Evolutionary conservation across 805 yeast species (phyloP).

Genomic region (Cyberlindnera maclurae): DNA sequence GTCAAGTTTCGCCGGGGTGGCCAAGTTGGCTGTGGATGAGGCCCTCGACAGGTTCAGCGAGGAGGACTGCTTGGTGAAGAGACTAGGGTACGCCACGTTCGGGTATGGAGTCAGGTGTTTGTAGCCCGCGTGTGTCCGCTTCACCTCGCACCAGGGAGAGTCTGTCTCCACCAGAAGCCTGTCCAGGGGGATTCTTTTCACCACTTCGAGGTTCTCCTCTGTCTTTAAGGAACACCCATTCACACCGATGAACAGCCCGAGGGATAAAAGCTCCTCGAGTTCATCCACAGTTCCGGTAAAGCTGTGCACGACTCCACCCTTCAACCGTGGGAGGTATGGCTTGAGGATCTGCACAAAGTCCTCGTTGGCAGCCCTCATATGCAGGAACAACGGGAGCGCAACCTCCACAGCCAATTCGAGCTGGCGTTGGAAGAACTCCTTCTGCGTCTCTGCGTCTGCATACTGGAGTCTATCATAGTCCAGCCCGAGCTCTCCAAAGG

Average conservation of each 20-base stretch:
- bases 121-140: constrained; percentile 74
- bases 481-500: constrained; percentile 93
- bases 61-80: constrained; percentile 17
- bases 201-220: constrained; percentile 64
- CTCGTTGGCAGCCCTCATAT: constrained; percentile 78
- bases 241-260: constrained; percentile 69
- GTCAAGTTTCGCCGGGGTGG: constrained; percentile 29
- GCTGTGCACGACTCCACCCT: constrained; percentile 84
- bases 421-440: constrained; percentile 62
- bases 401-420: constrained; percentile 55
- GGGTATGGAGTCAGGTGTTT: constrained; percentile 49
- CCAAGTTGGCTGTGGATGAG: constrained; percentile 5
- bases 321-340: constrained; percentile 40
- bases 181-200: constrained; percentile 58
- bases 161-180: constrained; percentile 84
- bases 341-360: constrained; percentile 63
- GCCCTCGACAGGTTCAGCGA: constrained; percentile 4
- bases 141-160: constrained; percentile 97
- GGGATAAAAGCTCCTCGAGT: constrained; percentile 43
- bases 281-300: constrained; percentile 81
- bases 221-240: constrained; percentile 91
- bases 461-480: constrained; percentile 88
- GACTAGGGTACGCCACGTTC: constrained; percentile 45
- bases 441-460: constrained; percentile 63
- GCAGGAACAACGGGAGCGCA: constrained; percentile 75